phyloP scores from a whole-genome alignment of 352 stramenopile species.

The Globisporangium irregulare region DNA sequence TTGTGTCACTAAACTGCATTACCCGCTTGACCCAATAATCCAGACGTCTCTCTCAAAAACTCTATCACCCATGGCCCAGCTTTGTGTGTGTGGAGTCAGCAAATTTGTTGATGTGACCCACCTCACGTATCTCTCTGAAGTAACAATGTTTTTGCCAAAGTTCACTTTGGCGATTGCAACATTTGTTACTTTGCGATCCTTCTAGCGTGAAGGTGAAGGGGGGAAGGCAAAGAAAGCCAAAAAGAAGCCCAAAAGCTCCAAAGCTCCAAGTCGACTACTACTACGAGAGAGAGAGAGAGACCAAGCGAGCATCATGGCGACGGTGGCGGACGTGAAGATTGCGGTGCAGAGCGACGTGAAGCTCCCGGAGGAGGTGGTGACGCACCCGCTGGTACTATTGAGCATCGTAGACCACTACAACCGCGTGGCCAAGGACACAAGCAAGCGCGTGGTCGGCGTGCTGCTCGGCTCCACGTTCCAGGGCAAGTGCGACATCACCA shows the following conservation, averaged over 20 bases:
- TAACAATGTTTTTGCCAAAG: neutral
- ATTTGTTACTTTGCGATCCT: conserved; percentile 14
- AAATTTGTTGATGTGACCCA: neutral
- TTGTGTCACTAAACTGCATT: neutral
- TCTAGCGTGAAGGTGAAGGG: neutral
- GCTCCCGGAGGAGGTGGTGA: conserved; percentile 92
- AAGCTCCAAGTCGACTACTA: neutral
- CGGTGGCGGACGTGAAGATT: conserved; percentile 36
- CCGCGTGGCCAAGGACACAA: conserved; percentile 96
- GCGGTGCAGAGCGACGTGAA: conserved; percentile 79
- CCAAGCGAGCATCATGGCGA: conserved; percentile 10
- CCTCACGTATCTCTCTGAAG: neutral
- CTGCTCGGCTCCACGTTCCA: conserved; percentile 95
- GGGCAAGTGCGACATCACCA: conserved; percentile 93
- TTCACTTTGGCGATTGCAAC: neutral
- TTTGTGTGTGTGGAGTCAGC: too few relatives aligned
- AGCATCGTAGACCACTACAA: conserved; percentile 99
- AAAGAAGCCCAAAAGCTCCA: neutral
- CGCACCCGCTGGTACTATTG: conserved; percentile 98
- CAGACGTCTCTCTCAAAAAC: neutral
- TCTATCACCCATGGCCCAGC: too few relatives aligned
- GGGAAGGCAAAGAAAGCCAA: neutral
- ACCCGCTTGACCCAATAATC: neutral
- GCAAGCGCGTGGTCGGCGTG: conserved; percentile 98
- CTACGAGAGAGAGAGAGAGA: neutral